phyloP scores from a whole-genome alignment of 2,329 filamentous ascomycete species.

The Aspergillus fumigatus region DNA sequence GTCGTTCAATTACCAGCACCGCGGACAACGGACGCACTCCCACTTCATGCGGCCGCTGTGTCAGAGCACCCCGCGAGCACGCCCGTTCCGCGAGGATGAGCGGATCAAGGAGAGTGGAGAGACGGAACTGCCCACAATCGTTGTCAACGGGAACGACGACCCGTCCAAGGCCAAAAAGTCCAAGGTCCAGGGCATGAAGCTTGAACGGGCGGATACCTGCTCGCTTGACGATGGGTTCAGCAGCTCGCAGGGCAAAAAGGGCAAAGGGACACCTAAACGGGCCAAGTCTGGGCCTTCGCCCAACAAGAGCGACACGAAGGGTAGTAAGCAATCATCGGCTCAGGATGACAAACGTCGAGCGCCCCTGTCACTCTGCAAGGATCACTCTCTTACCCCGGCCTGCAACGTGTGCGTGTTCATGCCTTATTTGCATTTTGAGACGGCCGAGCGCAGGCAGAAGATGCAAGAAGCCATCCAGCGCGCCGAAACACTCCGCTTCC shows the following conservation, averaged over 20 bases:
- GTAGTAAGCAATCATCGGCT: conserved; percentile 30
- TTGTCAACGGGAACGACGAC: conserved; percentile 16
- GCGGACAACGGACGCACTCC: conserved; percentile 54
- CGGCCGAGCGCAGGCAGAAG: conserved; percentile 48
- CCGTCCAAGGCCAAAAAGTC: conserved; percentile 20
- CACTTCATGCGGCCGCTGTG: conserved; percentile 60
- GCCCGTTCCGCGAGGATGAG: conserved; percentile 27
- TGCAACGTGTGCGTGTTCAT: conserved; percentile 46
- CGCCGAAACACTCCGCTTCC: conserved; percentile 23
- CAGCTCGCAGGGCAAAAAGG: conserved; percentile 23
- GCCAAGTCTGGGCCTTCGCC: conserved; percentile 22
- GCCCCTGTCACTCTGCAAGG: conserved; percentile 36
- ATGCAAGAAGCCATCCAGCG: conserved; percentile 54
- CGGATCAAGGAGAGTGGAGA: conserved; percentile 22
- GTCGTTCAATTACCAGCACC: conserved; percentile 59
- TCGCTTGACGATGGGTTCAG: conserved; percentile 23
- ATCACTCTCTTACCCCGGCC: conserved; percentile 16
- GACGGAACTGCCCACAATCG: conserved; percentile 11
- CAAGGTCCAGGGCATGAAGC: conserved; percentile 22
- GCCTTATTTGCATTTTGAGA: conserved; percentile 64
- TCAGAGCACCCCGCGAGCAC: conserved; percentile 44
- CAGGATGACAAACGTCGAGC: conserved; percentile 27
- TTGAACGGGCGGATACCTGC: conserved; percentile 22
- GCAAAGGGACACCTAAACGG: conserved; percentile 22
- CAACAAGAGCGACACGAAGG: conserved; percentile 25